Conservation (phyloP, 1,139 yeast genomes). For the Blastobotrys petasosporus region DNA sequence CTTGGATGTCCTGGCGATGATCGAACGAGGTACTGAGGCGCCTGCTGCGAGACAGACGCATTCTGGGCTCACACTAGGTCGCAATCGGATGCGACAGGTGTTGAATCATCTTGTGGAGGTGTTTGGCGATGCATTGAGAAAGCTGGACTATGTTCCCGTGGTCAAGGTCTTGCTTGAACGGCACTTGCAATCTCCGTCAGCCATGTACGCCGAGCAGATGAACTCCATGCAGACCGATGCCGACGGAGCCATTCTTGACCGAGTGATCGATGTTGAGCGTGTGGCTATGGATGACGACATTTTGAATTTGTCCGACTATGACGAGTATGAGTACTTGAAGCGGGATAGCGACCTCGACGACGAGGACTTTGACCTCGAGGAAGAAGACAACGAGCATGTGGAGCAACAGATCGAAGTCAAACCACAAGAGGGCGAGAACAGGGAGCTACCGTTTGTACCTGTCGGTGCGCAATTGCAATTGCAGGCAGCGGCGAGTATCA, state of each 20-base stretch:
- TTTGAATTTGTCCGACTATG: constrained; percentile 4
- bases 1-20: constrained; percentile 58
- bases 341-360: not conserved
- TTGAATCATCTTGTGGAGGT: constrained; percentile 46
- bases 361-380: not conserved
- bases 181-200: constrained; percentile 7
- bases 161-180: constrained; percentile 9
- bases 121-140: constrained; percentile 38
- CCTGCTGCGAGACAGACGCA: not conserved
- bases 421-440: not conserved
- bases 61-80: constrained; percentile 15
- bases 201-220: constrained; percentile 11
- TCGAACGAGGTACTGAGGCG: constrained; percentile 25
- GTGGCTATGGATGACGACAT: constrained; percentile 7
- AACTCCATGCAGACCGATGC: constrained; percentile 11
- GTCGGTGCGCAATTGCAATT: constrained; percentile 9
- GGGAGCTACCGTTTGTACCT: constrained; percentile 11
- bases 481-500: too few species aligned
- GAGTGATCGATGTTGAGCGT: not conserved
- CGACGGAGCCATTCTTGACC: constrained; percentile 4
- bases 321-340: not conserved
- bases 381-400: not conserved
- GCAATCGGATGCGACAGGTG: constrained; percentile 43
- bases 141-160: constrained; percentile 29
- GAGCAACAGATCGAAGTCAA: too few species aligned